Evolutionary conservation across 257 asterid genomes (phyloP).

Genomic region (Echites panduratus): DNA sequence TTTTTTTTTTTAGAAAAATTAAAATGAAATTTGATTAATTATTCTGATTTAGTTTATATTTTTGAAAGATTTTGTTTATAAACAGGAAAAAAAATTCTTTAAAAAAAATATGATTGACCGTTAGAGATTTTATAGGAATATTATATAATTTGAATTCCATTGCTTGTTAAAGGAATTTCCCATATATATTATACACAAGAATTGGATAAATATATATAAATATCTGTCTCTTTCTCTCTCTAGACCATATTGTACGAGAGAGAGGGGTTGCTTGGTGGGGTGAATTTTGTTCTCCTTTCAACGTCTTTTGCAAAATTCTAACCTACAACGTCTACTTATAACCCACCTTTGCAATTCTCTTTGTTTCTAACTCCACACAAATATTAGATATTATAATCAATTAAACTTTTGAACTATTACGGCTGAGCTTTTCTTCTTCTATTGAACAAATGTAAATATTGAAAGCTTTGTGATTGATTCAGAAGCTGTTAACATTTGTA

Average conservation of each 20-base stretch:
- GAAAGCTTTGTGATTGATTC: background rate
- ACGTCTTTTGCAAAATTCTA: slow-evolving; percentile 41
- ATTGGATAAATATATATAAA: background rate
- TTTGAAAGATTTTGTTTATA: too few species aligned
- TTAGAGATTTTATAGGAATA: too few species aligned
- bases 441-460: background rate
- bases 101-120: too few species aligned
- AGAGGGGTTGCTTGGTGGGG: slow-evolving; percentile 55
- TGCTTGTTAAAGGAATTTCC: too few species aligned
- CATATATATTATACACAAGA: background rate
- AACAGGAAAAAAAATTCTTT: too few species aligned
- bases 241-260: slow-evolving; percentile 1
- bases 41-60: too few species aligned
- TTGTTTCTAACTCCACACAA: slow-evolving; percentile 3
- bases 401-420: background rate
- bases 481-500: background rate
- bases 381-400: background rate
- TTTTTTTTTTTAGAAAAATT: too few species aligned
- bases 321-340: slow-evolving; percentile 49
- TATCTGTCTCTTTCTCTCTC: background rate
- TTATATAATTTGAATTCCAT: too few species aligned
- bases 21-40: too few species aligned
- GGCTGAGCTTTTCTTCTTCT: background rate
- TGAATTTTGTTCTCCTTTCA: slow-evolving; percentile 50
- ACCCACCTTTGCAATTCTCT: slow-evolving; percentile 34